These are phyloP conservation scores for Eucalyptus erythrocorys DNA, from an alignment of 345 rosid species.

Conservation along the genomic window DNA sequence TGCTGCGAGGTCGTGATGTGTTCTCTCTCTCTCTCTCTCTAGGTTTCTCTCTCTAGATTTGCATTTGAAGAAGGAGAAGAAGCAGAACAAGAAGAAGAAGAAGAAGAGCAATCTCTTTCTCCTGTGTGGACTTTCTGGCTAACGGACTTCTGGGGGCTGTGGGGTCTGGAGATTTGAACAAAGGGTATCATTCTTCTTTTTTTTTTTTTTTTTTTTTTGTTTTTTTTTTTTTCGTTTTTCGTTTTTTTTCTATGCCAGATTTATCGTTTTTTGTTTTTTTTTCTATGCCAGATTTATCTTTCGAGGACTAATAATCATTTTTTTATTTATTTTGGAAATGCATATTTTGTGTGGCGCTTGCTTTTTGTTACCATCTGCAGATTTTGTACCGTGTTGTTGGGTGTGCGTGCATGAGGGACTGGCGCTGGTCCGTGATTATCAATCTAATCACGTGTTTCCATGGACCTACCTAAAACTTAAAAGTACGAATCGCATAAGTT, in stretches of 20 bases:
- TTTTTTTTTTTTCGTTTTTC: neutral
- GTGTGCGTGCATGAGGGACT: neutral
- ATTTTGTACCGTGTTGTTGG: neutral
- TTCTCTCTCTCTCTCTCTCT: neutral
- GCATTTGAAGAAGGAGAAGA: neutral
- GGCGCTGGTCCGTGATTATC: neutral
- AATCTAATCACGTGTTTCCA: neutral
- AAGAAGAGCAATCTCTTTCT: neutral
- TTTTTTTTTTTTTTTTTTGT: neutral
- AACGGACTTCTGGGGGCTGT: slow-evolving; percentile 12
- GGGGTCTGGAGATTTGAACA: slow-evolving; percentile 12
- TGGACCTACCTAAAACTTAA: neutral
- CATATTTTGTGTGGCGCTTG: neutral
- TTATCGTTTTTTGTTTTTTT: neutral
- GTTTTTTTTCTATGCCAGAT: neutral
- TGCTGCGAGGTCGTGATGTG: neutral
- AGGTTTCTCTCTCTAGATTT: neutral
- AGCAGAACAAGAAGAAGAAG: neutral
- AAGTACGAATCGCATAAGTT: neutral
- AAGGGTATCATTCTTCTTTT: neutral
- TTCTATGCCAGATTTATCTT: neutral
- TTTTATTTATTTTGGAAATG: neutral
- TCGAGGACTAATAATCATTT: neutral
- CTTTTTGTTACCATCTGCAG: slow-evolving; percentile 6
- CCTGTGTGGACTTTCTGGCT: neutral